Conservation (phyloP, 2,329 filamentous ascomycete species). For the Nemania bipapillata region DNA sequence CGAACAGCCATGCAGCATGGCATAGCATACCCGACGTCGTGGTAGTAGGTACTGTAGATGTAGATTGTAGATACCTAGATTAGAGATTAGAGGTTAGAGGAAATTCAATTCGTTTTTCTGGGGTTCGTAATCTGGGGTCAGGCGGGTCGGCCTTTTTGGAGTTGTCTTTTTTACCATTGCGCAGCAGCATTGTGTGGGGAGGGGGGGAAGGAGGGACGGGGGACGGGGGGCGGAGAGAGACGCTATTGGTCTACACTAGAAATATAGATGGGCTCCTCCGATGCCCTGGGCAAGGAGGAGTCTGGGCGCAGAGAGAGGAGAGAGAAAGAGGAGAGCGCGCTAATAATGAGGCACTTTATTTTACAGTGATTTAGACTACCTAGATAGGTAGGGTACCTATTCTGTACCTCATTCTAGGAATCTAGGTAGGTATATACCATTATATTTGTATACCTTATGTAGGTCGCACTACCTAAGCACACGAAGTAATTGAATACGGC, state of each 20-base stretch:
- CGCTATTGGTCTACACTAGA: neutral
- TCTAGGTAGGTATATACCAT: no score
- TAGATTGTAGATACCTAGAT: neutral
- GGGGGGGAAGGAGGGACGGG: no score
- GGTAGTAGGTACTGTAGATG: neutral
- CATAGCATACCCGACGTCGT: neutral
- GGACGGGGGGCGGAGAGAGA: neutral
- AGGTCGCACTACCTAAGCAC: no score
- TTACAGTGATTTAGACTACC: neutral
- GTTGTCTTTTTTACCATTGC: neutral
- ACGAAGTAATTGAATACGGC: no score
- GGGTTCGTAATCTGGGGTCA: neutral
- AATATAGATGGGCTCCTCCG: neutral
- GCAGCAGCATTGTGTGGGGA: no score
- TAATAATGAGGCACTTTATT: neutral
- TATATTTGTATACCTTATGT: no score
- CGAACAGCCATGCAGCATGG: neutral
- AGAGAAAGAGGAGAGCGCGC: neutral
- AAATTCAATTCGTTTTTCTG: neutral
- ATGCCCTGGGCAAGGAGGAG: constrained; percentile 4
- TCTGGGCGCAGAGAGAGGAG: neutral
- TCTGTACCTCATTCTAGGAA: no score
- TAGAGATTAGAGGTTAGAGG: no score
- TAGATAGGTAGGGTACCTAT: no score
- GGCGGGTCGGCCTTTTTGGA: neutral